phyloP scores from a whole-genome alignment of 768 basidiomycete genomes.

The Boletus rufocinnamomeus region DNA sequence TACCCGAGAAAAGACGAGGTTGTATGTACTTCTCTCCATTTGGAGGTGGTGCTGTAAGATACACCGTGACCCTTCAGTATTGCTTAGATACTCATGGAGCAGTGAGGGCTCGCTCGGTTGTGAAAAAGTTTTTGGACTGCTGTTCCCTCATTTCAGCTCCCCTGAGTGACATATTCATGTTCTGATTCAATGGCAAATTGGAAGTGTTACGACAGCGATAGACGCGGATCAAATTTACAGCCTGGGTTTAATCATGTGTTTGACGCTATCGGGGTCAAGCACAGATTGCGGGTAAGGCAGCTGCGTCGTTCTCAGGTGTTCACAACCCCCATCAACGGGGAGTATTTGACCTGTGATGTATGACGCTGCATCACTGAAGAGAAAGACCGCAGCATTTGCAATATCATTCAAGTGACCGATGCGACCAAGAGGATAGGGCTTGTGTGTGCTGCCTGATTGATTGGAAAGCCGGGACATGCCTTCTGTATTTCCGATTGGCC shows the following conservation, averaged over 20 bases:
- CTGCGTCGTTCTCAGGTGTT: conserved; percentile 49
- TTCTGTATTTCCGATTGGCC: conserved; percentile 81
- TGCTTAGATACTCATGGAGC: too few species aligned
- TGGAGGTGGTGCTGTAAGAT: too few species aligned
- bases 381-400: conserved; percentile 71
- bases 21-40: too few species aligned
- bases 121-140: not conserved
- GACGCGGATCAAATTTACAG: conserved; percentile 20
- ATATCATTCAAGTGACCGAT: conserved; percentile 61
- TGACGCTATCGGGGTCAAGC: conserved; percentile 57
- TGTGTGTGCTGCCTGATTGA: not conserved
- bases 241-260: conserved; percentile 51
- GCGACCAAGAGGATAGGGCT: conserved; percentile 46
- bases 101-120: not conserved
- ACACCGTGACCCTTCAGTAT: too few species aligned
- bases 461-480: conserved; percentile 60
- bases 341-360: conserved; percentile 79
- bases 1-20: too few species aligned
- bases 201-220: not conserved
- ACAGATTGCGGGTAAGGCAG: conserved; percentile 67
- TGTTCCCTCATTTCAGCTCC: not conserved
- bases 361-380: conserved; percentile 79
- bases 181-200: not conserved
- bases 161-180: too few species aligned
- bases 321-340: conserved; percentile 65